A percentile compares a stretch with the other conserved stretches of the same genome.
Evolutionary conservation across 2,329 filamentous ascomycete genomes (phyloP).

Genomic region (Nemania diffusa): DNA sequence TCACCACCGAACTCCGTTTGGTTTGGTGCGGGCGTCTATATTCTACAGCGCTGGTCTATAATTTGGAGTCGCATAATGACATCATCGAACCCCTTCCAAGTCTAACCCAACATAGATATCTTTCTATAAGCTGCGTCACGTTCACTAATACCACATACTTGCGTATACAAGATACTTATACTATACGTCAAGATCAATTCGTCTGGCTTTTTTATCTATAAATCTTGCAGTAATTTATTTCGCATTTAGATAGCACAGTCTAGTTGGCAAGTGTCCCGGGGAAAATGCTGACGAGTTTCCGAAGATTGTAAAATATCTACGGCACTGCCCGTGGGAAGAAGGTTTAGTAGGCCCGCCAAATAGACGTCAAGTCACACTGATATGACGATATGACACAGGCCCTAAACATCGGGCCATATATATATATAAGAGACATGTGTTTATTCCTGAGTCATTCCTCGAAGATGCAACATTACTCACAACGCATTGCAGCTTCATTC

Average conservation of each 20-base stretch:
- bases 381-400: slow-evolving; percentile 33
- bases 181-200: neutral
- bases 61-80: slow-evolving; percentile 32
- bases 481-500: neutral
- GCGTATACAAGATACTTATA: too few relatives aligned
- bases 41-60: neutral
- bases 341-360: slow-evolving; percentile 14
- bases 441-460: neutral
- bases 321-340: neutral
- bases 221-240: neutral
- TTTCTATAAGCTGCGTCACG: neutral
- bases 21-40: neutral
- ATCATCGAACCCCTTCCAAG: slow-evolving; percentile 27
- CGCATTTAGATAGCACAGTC: neutral
- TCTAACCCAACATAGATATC: neutral
- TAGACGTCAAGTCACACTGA: slow-evolving; percentile 27
- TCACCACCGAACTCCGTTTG: neutral
- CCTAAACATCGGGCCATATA: neutral
- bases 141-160: neutral
- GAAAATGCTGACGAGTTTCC: neutral
- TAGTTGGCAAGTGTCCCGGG: neutral
- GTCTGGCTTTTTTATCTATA: neutral
- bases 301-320: neutral
- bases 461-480: neutral
- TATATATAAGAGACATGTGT: neutral